Evolutionary conservation across 1,284 basidiomycete species (phyloP), one percentile per base, ranked within the genome.

Genomic region (Austroboletus novae-zelandiae): DNA sequence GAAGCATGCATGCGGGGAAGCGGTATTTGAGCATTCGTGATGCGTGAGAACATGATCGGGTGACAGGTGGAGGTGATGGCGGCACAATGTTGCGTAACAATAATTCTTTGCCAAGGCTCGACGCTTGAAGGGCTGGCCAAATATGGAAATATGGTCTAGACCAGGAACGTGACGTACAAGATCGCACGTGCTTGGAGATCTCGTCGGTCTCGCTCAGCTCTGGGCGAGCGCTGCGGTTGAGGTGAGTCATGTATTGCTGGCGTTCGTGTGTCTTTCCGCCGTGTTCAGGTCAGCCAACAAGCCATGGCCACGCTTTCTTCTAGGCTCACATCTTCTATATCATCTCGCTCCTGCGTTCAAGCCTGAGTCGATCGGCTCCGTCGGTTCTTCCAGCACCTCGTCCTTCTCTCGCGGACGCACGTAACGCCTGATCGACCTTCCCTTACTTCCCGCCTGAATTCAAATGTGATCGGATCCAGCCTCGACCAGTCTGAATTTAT

Each of bases 391-490:
- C n/a, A 23, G 20, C 5, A n/a, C 5, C 20, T 23, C 20, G 20
- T 23, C 20, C 5, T 23, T 23, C 20, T 23, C 20, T 32, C 31
- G 31, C 53, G 27, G 43, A 57, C 49, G 34, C 57, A 49, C 36
- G 43, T 57, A 59, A 57, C 50, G 17, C 54, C 45, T 30, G 18
- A 54, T 57, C 43, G 39, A 5, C 40, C 17, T 15, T 37, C 20
- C 30, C 2, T 35, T 35, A 7, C 29, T 10, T 9, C 20, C 36
- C 36, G 59, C 46, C 20, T 18, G 47, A 44, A 59, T 60, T 50
- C 45, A 54, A 61, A 59, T 57, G 54, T 43, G 57, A 55, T 46
- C 46, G 40, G 51, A 46, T 43, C 44, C 36, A 40, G 43, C 27
- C 39, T 45, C 45, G 54, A 37, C 40, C 43, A 15, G 57, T 54